Evolutionary conservation across 1,284 basidiomycete genomes (phyloP).

Genomic region (Rhodotorula sp.): DNA sequence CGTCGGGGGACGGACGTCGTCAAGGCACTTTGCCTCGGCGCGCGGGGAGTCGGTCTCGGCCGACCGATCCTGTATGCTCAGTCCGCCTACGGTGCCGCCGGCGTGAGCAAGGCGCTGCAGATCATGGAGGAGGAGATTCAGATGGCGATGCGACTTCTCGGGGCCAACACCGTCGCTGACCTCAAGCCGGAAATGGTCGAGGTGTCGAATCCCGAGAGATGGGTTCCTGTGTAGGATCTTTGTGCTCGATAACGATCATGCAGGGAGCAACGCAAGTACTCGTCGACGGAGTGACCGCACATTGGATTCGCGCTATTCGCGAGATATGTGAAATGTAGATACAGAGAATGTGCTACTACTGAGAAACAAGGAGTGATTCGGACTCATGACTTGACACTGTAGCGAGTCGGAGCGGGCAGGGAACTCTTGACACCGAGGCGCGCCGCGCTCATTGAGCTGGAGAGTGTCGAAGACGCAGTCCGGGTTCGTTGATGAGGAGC

Average conservation of each 20-base stretch:
- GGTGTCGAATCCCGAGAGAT: slow-evolving; percentile 11
- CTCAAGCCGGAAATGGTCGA: slow-evolving; percentile 37
- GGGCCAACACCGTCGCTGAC: slow-evolving; percentile 44
- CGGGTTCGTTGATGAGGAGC: slow-evolving; percentile 13
- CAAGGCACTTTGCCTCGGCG: slow-evolving; percentile 87
- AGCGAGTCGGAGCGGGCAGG: slow-evolving; percentile 3
- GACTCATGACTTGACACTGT: background rate
- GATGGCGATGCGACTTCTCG: slow-evolving; percentile 47
- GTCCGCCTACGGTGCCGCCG: slow-evolving; percentile 62
- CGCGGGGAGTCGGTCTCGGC: slow-evolving; percentile 83
- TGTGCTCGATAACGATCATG: too few relatives aligned
- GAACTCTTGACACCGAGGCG: background rate
- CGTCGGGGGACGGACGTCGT: slow-evolving; percentile 83
- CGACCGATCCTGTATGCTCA: slow-evolving; percentile 68
- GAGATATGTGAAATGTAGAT: too few relatives aligned
- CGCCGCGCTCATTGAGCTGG: background rate
- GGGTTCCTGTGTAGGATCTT: slow-evolving; percentile 10
- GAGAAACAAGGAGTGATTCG: too few relatives aligned
- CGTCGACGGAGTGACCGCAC: too few relatives aligned
- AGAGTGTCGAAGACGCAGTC: slow-evolving; percentile 17
- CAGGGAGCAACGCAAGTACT: too few relatives aligned
- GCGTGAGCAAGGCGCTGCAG: slow-evolving; percentile 68
- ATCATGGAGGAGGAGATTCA: slow-evolving; percentile 48
- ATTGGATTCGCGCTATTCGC: too few relatives aligned
- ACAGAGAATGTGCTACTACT: too few relatives aligned